Percentiles rank a stretch among this genome's conserved stretches.
Conservation (phyloP, 129 eudicot genomes). For the Centrapalus pauciflorus region DNA sequence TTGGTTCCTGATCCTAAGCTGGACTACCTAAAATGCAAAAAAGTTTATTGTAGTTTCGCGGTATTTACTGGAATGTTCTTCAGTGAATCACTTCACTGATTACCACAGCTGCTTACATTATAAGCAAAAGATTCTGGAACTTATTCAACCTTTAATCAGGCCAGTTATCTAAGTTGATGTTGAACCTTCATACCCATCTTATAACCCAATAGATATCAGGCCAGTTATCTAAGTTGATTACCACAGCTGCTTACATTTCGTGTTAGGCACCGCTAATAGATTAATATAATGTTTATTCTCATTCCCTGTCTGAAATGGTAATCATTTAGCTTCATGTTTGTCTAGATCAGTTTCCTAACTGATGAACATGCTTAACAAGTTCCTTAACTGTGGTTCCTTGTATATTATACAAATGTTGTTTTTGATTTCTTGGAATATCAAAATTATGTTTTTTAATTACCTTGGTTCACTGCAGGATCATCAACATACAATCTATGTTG, state of each 20-base stretch:
- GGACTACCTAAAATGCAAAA: background rate
- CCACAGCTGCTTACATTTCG: background rate
- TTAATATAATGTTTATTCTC: slow-evolving; percentile 4
- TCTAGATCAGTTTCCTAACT: slow-evolving; percentile 1
- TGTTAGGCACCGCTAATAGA: background rate
- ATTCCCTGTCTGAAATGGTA: background rate
- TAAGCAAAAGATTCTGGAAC: background rate
- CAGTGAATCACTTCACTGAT: background rate
- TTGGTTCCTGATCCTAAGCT: slow-evolving; percentile 1
- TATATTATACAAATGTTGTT: slow-evolving; percentile 2
- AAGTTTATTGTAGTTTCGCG: background rate
- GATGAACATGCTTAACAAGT: background rate
- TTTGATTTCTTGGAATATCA: background rate
- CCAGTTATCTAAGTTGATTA: background rate
- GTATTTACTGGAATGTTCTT: background rate
- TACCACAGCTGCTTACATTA: background rate
- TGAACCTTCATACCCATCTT: background rate
- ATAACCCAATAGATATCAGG: background rate
- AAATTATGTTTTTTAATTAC: background rate
- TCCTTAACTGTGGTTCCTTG: background rate
- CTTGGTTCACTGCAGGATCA: slow-evolving; percentile 11
- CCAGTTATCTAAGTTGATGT: slow-evolving; percentile 4
- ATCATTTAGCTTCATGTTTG: background rate
- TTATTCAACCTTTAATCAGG: background rate
- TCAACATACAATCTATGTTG: background rate